phyloP scores from a whole-genome alignment of 768 basidiomycete species.

The Daedalea quercina region DNA sequence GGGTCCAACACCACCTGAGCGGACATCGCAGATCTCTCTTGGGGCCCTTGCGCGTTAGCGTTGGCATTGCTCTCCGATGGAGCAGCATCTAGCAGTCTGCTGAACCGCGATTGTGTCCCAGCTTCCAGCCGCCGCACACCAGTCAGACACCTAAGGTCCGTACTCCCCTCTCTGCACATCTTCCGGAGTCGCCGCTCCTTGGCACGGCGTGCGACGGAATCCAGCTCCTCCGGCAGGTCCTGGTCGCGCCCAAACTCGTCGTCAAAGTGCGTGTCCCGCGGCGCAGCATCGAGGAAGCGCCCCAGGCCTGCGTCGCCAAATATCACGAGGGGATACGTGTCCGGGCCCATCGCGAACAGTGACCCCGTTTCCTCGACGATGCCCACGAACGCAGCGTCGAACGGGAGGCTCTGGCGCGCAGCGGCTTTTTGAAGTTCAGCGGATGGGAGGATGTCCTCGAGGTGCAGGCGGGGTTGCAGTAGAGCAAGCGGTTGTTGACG shows the following conservation, averaged over 20 bases:
- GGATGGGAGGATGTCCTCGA: slow-evolving; percentile 63
- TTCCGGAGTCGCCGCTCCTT: slow-evolving; percentile 37
- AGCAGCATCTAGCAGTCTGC: slow-evolving; percentile 56
- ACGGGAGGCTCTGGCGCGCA: slow-evolving; percentile 40
- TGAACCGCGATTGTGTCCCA: slow-evolving; percentile 32
- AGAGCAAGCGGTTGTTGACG: slow-evolving; percentile 69
- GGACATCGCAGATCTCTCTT: background rate
- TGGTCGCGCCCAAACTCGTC: slow-evolving; percentile 5
- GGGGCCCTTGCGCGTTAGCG: background rate
- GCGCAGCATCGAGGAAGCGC: slow-evolving; percentile 28
- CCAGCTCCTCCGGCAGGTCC: slow-evolving; percentile 36
- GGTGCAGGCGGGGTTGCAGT: slow-evolving; percentile 75
- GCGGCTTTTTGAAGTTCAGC: slow-evolving; percentile 26
- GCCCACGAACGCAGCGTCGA: slow-evolving; percentile 76
- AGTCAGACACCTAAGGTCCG: slow-evolving; percentile 53
- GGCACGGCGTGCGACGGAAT: slow-evolving; percentile 30
- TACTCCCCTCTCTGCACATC: slow-evolving; percentile 28
- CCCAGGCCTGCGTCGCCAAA: slow-evolving; percentile 41
- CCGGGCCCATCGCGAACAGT: slow-evolving; percentile 81
- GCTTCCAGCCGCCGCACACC: slow-evolving; percentile 53
- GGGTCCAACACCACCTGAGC: background rate
- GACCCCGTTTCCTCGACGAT: slow-evolving; percentile 64
- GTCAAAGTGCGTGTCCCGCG: slow-evolving; percentile 21
- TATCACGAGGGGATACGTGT: slow-evolving; percentile 74
- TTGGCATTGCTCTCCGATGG: slow-evolving; percentile 19